phyloP scores from a whole-genome alignment of 176 grass and related monocot genomes.

The Pontederia crassipes region DNA sequence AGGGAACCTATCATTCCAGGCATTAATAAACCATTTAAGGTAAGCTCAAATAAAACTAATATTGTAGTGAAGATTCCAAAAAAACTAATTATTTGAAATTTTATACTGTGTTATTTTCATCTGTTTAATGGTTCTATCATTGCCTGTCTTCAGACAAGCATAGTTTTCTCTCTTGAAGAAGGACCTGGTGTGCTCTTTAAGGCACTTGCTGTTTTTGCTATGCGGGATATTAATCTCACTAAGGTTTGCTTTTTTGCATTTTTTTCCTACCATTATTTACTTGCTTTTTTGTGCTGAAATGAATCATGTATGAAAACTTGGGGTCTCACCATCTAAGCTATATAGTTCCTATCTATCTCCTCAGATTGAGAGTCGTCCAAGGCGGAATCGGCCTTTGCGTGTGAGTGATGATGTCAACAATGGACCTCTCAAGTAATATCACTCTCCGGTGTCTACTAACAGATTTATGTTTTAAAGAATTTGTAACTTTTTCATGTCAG shows the following conservation, averaged over 20 bases:
- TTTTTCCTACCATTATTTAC: slow-evolving; percentile 11
- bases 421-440: slow-evolving; percentile 44
- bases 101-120: too few species aligned
- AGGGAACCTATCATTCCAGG: slow-evolving; percentile 76
- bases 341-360: slow-evolving; percentile 5
- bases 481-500: too few species aligned
- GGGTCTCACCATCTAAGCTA: neutral
- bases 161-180: slow-evolving; percentile 94
- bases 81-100: too few species aligned
- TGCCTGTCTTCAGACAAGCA: slow-evolving; percentile 23
- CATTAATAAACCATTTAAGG: slow-evolving; percentile 72
- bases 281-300: slow-evolving; percentile 1
- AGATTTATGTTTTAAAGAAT: too few species aligned
- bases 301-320: slow-evolving; percentile 6
- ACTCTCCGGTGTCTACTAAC: neutral
- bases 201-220: slow-evolving; percentile 68
- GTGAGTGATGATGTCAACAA: slow-evolving; percentile 29
- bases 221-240: slow-evolving; percentile 75
- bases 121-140: neutral
- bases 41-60: slow-evolving; percentile 1
- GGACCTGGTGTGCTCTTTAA: slow-evolving; percentile 82
- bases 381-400: slow-evolving; percentile 50
- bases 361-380: slow-evolving; percentile 86
- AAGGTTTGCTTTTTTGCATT: slow-evolving; percentile 34
- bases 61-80: too few species aligned